phyloP scores from a whole-genome alignment of 805 yeast species.

The Schwanniomyces vanrijiae region DNA sequence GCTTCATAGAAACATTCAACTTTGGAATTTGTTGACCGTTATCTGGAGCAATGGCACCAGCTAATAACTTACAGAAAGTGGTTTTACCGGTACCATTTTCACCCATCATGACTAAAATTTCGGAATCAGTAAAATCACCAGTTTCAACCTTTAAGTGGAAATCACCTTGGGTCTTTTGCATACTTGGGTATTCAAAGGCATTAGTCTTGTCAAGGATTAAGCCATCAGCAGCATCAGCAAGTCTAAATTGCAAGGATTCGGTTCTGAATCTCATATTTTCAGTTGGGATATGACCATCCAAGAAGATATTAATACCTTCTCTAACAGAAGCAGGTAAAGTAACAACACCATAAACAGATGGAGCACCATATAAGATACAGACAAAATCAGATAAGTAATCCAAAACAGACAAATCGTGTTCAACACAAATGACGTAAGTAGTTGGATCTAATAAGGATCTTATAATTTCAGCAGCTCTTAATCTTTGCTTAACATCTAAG shows the following conservation, averaged over 20 bases:
- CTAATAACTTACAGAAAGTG: slow-evolving; percentile 91
- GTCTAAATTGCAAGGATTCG: slow-evolving; percentile 90
- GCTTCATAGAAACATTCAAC: slow-evolving; percentile 94
- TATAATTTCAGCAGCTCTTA: slow-evolving; percentile 93
- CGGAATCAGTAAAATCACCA: slow-evolving; percentile 95
- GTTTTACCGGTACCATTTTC: slow-evolving; percentile 99
- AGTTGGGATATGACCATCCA: slow-evolving; percentile 96
- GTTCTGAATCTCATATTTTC: slow-evolving; percentile 97
- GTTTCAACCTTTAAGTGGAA: slow-evolving; percentile 78
- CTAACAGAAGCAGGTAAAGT: slow-evolving; percentile 95
- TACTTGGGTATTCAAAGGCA: slow-evolving; percentile 72
- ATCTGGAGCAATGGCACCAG: slow-evolving; percentile 91
- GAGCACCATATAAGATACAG: slow-evolving; percentile 96
- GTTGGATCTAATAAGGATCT: slow-evolving; percentile 79
- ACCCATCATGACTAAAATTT: slow-evolving; percentile 98
- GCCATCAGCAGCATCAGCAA: slow-evolving; percentile 85
- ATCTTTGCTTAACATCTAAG: slow-evolving; percentile 97
- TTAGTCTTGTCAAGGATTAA: slow-evolving; percentile 75
- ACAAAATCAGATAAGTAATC: slow-evolving; percentile 96
- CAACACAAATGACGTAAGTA: slow-evolving; percentile 91
- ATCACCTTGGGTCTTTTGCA: slow-evolving; percentile 95
- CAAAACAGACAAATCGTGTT: slow-evolving; percentile 96
- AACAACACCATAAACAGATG: slow-evolving; percentile 98
- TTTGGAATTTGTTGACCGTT: slow-evolving; percentile 77
- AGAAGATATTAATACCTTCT: slow-evolving; percentile 97